These are phyloP conservation scores for Ustilago vetiveriae DNA, from an alignment of 1,284 basidiomycete genomes.

Conservation along the genomic window DNA sequence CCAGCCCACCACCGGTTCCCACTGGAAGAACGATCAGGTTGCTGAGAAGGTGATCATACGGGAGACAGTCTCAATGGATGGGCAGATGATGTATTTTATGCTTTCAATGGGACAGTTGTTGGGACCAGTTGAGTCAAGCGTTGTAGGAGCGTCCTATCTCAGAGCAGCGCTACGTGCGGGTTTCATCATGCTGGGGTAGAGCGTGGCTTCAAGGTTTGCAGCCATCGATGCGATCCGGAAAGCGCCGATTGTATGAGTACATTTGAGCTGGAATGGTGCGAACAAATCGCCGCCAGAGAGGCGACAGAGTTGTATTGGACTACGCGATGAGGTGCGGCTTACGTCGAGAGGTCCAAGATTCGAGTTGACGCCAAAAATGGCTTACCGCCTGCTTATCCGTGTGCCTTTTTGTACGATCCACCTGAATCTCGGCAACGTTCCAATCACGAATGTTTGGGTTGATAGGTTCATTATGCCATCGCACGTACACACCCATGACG, in stretches of 20 bases:
- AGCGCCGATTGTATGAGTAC: conserved; percentile 22
- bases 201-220: no score
- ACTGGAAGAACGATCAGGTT: conserved; percentile 16
- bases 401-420: conserved; percentile 73
- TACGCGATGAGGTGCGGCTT: conserved; percentile 52
- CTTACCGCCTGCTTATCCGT: conserved; percentile 95
- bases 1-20: conserved; percentile 19
- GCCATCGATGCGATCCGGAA: neutral
- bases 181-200: no score
- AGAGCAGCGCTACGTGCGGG: no score
- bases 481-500: conserved; percentile 74
- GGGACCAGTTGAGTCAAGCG: no score
- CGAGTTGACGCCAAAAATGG: conserved; percentile 91
- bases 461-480: conserved; percentile 88
- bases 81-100: no score
- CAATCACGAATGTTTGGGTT: conserved; percentile 90
- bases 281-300: no score
- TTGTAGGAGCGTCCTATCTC: no score
- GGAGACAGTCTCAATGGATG: no score
- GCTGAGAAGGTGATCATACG: conserved; percentile 20
- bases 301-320: neutral
- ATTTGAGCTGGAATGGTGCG: no score
- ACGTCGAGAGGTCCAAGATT: conserved; percentile 76
- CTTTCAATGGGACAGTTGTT: no score
- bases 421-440: conserved; percentile 92